Base-by-base conservation (phyloP, 2,329 filamentous ascomycete genomes). In the Cadophora malorum region DNA sequence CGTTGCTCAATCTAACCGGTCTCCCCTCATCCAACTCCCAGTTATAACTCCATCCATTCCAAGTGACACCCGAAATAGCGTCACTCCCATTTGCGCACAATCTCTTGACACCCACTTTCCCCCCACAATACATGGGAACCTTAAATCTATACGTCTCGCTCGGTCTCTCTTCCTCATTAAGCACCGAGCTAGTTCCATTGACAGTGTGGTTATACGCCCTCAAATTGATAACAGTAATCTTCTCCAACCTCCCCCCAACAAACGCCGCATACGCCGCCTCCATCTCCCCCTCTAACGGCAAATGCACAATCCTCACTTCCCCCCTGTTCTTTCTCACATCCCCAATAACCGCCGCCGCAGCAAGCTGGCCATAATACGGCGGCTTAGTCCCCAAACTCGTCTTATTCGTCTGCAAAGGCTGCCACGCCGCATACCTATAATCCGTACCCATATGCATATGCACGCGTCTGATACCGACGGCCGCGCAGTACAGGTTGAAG, bases 391-490 rank as follows among this genome's bases (percentile, higher is more conserved):
- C 88, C 1, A 82, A 79, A 8, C 79, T 78, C 0, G 83, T 83
- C 16, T 80, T 80, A 60, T 79, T 75, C 0, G 86, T 89, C 4
- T 79, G 73, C 55, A 89, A 72, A 0, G 88, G 87, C 73, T 90
- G 88, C 88, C 88, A 90, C 58, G 82, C 79, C 68, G 81, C 81
- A 74, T 90, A 90, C 8, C 87, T 82, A 74, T 87, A 90, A 75
- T 89, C 83, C 16, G 85, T 88, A 12, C 88, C 88, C 79, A 86
- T 84, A 77, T 91, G 88, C 85, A 90, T 87, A 74, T 90, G 86
- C 2, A 87, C 82, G 23, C 88, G 83, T 55, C 79, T 79, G 77
- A 90, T 85, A 19, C 84, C 84, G 1, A 82, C 82, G 0, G 83
- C 80, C 1, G 88, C 88, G 64, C 82, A 82, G 74, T 84, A 86